A percentile compares a stretch with the other conserved stretches of the same genome.
phyloP scores from a whole-genome alignment of 176 grass and related monocot genomes.

The Aegilops tauschii region DNA sequence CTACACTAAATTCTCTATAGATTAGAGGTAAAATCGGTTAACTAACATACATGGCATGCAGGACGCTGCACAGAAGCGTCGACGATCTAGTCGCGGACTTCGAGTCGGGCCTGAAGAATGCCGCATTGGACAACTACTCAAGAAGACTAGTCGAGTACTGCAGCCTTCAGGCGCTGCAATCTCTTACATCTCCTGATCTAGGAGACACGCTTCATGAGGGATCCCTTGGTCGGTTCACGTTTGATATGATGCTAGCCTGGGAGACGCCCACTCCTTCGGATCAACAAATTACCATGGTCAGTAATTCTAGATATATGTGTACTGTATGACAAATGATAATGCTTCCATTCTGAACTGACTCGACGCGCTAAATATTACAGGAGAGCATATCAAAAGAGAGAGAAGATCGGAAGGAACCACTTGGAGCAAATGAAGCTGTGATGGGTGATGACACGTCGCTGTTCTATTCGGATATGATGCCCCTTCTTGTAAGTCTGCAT shows the following conservation, averaged over 20 bases:
- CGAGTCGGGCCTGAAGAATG: conserved; percentile 43
- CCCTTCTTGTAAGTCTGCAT: conserved; percentile 69
- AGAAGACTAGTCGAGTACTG: conserved; percentile 83
- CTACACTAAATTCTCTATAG: not conserved
- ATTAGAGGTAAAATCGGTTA: not conserved
- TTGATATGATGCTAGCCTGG: conserved; percentile 98
- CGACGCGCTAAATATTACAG: conserved; percentile 20
- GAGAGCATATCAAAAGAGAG: conserved; percentile 77
- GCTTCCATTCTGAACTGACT: not conserved
- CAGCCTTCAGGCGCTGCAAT: conserved; percentile 57
- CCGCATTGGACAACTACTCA: conserved; percentile 62
- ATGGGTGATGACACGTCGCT: conserved; percentile 73
- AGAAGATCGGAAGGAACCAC: conserved; percentile 61
- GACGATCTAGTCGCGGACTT: conserved; percentile 60
- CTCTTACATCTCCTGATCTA: conserved; percentile 38
- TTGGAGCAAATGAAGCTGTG: conserved; percentile 49
- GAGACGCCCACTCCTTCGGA: conserved; percentile 49
- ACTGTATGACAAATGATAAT: not conserved
- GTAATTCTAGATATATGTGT: not conserved
- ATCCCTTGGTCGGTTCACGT: conserved; percentile 67
- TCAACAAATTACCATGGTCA: conserved; percentile 50
- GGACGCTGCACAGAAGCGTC: conserved; percentile 48
- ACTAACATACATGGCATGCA: conserved; percentile 40
- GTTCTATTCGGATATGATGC: conserved; percentile 97
- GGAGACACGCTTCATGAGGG: conserved; percentile 64